Evolutionary conservation across 805 yeast species (phyloP), one percentile per base, ranked within the genome.

Genomic region (Lipomyces oligophaga): DNA sequence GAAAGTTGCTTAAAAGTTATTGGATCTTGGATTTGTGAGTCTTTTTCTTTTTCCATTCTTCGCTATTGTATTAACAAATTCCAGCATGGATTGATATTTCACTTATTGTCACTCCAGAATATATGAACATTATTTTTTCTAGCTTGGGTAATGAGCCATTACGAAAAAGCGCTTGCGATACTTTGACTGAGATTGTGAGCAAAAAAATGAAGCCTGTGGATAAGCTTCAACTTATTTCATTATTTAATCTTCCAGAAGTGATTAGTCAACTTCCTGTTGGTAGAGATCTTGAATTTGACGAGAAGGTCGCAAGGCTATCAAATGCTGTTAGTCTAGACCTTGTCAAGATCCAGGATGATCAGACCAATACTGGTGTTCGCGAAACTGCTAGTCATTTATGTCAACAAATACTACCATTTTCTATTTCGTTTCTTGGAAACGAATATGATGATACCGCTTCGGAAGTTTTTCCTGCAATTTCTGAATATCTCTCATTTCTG

Each of bases 391-490:
- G 49, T 25, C 34, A 20, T 21, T 32, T 45, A 57, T 69, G 85
- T 16, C 63, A 80, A 24, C 76, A 77, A 46, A 69, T 85, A 16
- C 77, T 86, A 71, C 96, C 97, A 19, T 71, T 80, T 25, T 71
- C 84, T 5, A 73, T 90, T 48, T 74, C 73, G 49, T 85, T 83
- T 55, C 73, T 93, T 62, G 75, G 78, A 25, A 83, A 87, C 63
- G 95, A 83, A 54, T 88, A 82, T 61, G 97, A 93, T 64, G 97
- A 93, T 57, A 82, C 90, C 11, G 79, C 94, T 1, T 72, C 76
- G 31, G 95, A 86, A 63, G 83, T 87, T 5, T 83, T 90, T 60
- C 83, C 93, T 6, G 84, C 87, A 59, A 69, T 93, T 37, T 78
- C 85, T 31, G 84, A 80, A 42, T 88, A 81, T 62, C 69, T 93